Conservation (phyloP, 2,329 filamentous ascomycete species). For the Parasarocladium wereldwijsianum region DNA sequence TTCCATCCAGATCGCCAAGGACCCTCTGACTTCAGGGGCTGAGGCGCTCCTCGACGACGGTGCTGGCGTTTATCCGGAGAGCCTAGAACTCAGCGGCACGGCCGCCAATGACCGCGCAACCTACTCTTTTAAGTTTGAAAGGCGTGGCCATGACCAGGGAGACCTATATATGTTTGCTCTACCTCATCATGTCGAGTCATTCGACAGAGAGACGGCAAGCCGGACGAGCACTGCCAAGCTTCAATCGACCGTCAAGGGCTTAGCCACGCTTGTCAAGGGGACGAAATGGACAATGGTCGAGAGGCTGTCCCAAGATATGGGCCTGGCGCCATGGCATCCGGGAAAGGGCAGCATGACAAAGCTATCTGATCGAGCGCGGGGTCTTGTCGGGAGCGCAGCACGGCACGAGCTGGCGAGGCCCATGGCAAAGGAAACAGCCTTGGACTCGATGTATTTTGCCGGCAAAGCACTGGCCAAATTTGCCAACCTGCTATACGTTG, state of each 20-base stretch:
- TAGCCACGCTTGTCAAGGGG: conserved; percentile 56
- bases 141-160: conserved; percentile 44
- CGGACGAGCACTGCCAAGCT: conserved; percentile 43
- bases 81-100: conserved; percentile 26
- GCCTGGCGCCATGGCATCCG: conserved; percentile 65
- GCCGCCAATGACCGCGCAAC: conserved; percentile 43
- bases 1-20: conserved; percentile 70
- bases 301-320: conserved; percentile 58
- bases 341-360: conserved; percentile 26
- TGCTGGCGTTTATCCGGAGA: conserved; percentile 58
- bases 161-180: conserved; percentile 73
- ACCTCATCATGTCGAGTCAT: conserved; percentile 71
- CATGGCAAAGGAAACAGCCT: conserved; percentile 56
- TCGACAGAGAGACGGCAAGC: conserved; percentile 42
- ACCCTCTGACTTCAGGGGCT: conserved; percentile 37
- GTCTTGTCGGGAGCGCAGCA: conserved; percentile 46
- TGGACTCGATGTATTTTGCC: conserved; percentile 84
- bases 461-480: conserved; percentile 78
- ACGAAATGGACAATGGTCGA: conserved; percentile 71
- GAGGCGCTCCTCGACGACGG: conserved; percentile 62
- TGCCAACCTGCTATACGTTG: conserved; percentile 50
- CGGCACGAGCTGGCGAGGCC: conserved; percentile 62
- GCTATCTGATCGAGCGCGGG: conserved; percentile 39
- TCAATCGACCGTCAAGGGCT: conserved; percentile 74
- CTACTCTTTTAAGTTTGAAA: conserved; percentile 63